A percentile compares a stretch with the other conserved stretches of the same genome.
Conservation (phyloP, 2,329 filamentous ascomycete genomes). For the Phaeophleospora eucalypticola region DNA sequence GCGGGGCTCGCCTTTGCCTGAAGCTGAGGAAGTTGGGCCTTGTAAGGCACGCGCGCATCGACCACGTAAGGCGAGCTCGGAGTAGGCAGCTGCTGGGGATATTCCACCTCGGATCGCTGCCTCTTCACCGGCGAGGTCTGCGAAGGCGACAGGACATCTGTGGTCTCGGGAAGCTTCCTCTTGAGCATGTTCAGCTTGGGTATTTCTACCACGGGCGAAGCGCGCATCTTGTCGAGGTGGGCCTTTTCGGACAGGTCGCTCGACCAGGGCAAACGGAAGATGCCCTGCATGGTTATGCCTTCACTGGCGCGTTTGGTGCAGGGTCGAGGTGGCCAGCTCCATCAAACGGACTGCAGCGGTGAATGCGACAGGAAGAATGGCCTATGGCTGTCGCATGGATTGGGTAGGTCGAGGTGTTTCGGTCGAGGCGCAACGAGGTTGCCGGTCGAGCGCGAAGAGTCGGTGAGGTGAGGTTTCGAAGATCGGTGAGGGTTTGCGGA, state of each 20-base stretch:
- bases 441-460: no score
- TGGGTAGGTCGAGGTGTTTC: no score
- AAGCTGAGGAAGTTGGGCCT: constrained; percentile 1
- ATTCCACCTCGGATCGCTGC: constrained; percentile 31
- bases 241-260: constrained; percentile 35
- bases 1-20: not conserved
- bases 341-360: constrained; percentile 22
- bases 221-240: constrained; percentile 37
- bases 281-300: constrained; percentile 45
- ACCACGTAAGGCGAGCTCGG: constrained; percentile 10
- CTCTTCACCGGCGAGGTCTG: constrained; percentile 21
- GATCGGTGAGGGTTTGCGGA: constrained; percentile 5
- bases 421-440: no score
- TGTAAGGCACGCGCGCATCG: constrained; percentile 5
- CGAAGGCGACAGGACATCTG: constrained; percentile 31
- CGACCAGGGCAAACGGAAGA: constrained; percentile 50
- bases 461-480: constrained; percentile 7
- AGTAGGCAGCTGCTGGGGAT: constrained; percentile 11
- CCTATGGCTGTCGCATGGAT: constrained; percentile 17
- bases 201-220: constrained; percentile 44
- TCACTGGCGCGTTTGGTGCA: constrained; percentile 16
- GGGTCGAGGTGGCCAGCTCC: constrained; percentile 19
- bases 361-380: constrained; percentile 21
- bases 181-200: constrained; percentile 52
- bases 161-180: constrained; percentile 54